phyloP scores from a whole-genome alignment of 192 early-diverging fungal species.

The Linderina pennispora region DNA sequence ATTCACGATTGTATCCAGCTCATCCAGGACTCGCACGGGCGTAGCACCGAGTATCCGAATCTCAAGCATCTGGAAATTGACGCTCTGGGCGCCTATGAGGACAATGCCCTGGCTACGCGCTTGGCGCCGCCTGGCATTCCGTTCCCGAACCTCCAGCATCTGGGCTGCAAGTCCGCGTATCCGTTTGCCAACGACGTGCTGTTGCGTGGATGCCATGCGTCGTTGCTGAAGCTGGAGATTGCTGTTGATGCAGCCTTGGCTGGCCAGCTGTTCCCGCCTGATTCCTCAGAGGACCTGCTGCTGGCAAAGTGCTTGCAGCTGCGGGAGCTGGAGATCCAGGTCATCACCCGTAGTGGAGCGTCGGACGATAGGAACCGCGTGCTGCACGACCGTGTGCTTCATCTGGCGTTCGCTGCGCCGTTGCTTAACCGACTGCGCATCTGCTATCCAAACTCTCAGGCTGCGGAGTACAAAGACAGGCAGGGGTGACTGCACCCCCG shows the following conservation, averaged over 20 bases:
- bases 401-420: not conserved
- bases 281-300: not conserved
- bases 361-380: not conserved
- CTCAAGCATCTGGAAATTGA: conserved; percentile 5
- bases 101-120: not conserved
- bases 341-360: conserved; percentile 6
- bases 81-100: conserved; percentile 13
- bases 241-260: conserved; percentile 3
- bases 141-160: conserved; percentile 12
- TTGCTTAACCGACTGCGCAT: conserved; percentile 8
- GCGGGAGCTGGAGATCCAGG: conserved; percentile 6
- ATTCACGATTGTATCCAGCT: conserved; percentile 6
- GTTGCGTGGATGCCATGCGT: conserved; percentile 1
- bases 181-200: conserved; percentile 19
- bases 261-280: conserved; percentile 13
- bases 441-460: conserved; percentile 7
- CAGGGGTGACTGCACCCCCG: not conserved
- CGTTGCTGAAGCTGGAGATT: conserved; percentile 7
- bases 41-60: not conserved
- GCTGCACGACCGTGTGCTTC: conserved; percentile 4
- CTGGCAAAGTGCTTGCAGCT: conserved; percentile 4
- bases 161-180: conserved; percentile 13
- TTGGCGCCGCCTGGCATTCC: not conserved
- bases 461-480: not conserved
- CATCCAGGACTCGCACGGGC: conserved; percentile 1